Evolutionary conservation across 352 stramenopile species (phyloP), one percentile per base, ranked within the genome.

Genomic region (Phytophthora cactorum): DNA sequence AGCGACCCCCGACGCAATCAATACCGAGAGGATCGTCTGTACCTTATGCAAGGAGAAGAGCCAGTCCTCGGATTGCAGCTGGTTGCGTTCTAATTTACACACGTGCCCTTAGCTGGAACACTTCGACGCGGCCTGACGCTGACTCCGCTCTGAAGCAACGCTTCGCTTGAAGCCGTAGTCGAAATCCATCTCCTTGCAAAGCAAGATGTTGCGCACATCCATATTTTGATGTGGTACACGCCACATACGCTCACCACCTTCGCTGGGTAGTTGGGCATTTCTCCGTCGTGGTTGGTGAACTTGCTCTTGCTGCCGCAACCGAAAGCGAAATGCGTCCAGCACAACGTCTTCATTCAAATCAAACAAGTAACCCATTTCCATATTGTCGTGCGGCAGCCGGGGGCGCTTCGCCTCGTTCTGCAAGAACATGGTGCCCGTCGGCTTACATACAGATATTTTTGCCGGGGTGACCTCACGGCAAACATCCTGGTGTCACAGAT

Each of bases 291-390:
- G 64, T 97, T 96, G 12, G 87, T 82, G 59, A 96, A 98, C 57
- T 94, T 90, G 55, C 82, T 91, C 70, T 98, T 97, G 79, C 98
- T 98, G 25, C 96, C 93, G 36, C 89, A 90, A 22, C 22, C 22
- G 22, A 22, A 22, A 22, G 28, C 88, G 84, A 22, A 93, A 78
- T 1, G 93, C 91, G 65, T 98, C 95, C 29, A 98, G 67, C 29
- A 92, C 83, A 22, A 77, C 81, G 34, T 98, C 93, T 10, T 89
- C 84, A 53, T 92, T 97, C 36, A 98, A 56, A 70, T 98, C 91
- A 69, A 98, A 98, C 22, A 98, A 55, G 59, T 97, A 98, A n/a
- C 78, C 87, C 65, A 80, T 86, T 59, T 89, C 84, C 38, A 82
- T 66, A 68, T 86, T 84, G 71, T 96, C 87, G 70, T 96, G 94